Evolutionary conservation across 805 yeast genomes (phyloP).

Genomic region (Kregervanrija pseudodelftensis): DNA sequence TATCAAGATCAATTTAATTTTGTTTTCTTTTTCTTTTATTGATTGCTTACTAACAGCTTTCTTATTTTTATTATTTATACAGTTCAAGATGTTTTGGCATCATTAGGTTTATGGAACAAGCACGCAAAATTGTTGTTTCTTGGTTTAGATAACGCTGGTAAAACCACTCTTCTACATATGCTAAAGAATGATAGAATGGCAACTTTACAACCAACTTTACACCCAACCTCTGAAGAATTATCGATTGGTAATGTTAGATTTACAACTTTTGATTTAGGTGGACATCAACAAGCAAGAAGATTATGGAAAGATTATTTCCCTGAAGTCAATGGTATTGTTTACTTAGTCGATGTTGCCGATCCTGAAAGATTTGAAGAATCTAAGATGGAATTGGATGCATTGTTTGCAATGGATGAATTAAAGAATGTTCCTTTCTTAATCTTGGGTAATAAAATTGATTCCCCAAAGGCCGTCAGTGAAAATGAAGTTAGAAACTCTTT

Average conservation of each 20-base stretch:
- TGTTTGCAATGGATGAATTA: constrained; percentile 89
- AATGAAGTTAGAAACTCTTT: constrained; percentile 87
- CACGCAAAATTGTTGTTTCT: constrained; percentile 93
- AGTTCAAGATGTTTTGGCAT: constrained; percentile 72
- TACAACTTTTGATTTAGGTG: constrained; percentile 98
- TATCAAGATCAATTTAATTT: too few relatives aligned
- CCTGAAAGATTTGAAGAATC: constrained; percentile 93
- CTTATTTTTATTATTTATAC: constrained; percentile 8
- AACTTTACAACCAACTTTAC: constrained; percentile 94
- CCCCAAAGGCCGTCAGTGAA: constrained; percentile 90
- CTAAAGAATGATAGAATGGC: constrained; percentile 94
- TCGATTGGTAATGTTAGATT: constrained; percentile 94
- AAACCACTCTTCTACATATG: constrained; percentile 84
- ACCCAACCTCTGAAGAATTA: constrained; percentile 97
- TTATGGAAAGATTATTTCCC: constrained; percentile 99
- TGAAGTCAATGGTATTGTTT: constrained; percentile 96
- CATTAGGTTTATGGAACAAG: constrained; percentile 82
- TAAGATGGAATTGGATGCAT: constrained; percentile 87
- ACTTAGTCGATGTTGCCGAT: constrained; percentile 95
- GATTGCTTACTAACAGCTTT: background rate
- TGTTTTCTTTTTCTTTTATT: background rate
- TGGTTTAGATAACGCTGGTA: constrained; percentile 97
- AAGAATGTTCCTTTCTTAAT: constrained; percentile 84
- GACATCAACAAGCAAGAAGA: constrained; percentile 98
- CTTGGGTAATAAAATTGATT: constrained; percentile 95